These are phyloP conservation scores for Leishmania tropica DNA, from an alignment of 208 protist species.

Conservation along the genomic window DNA sequence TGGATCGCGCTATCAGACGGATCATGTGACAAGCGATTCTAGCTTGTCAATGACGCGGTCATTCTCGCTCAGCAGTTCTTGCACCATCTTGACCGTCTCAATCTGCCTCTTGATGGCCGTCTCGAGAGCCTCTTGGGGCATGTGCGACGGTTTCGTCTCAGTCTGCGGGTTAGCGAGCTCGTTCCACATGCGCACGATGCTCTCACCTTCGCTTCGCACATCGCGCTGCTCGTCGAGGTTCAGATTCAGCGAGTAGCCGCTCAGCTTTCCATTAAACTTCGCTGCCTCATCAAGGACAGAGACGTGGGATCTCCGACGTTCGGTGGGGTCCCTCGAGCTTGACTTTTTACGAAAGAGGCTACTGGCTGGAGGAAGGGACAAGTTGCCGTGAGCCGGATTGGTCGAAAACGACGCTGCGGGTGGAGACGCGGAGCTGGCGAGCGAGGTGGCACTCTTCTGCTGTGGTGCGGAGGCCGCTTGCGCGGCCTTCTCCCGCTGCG, in stretches of 20 bases:
- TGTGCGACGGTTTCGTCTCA: constrained; percentile 50
- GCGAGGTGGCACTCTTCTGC: not conserved
- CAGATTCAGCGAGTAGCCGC: constrained; percentile 64
- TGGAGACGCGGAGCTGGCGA: not conserved
- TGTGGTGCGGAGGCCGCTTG: not conserved
- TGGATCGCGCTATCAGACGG: not conserved
- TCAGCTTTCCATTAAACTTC: constrained; percentile 63
- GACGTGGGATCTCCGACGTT: constrained; percentile 1
- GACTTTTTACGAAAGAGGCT: constrained; percentile 38
- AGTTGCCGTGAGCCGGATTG: not conserved
- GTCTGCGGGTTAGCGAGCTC: constrained; percentile 49
- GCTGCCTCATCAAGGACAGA: constrained; percentile 16
- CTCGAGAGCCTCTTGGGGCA: constrained; percentile 73
- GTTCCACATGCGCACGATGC: constrained; percentile 83
- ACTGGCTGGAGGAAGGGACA: constrained; percentile 21
- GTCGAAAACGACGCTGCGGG: not conserved
- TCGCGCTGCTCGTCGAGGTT: constrained; percentile 30
- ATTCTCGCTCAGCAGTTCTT: constrained; percentile 62
- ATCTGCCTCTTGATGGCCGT: constrained; percentile 81
- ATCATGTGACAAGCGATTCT: constrained; percentile 47
- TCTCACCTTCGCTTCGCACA: constrained; percentile 48
- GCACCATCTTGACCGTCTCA: constrained; percentile 65
- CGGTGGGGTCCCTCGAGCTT: not conserved
- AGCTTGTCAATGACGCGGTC: constrained; percentile 62
- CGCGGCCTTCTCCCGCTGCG: constrained; percentile 77